phyloP scores from a whole-genome alignment of 257 asterid genomes.

The Nicotiana noctiflora region DNA sequence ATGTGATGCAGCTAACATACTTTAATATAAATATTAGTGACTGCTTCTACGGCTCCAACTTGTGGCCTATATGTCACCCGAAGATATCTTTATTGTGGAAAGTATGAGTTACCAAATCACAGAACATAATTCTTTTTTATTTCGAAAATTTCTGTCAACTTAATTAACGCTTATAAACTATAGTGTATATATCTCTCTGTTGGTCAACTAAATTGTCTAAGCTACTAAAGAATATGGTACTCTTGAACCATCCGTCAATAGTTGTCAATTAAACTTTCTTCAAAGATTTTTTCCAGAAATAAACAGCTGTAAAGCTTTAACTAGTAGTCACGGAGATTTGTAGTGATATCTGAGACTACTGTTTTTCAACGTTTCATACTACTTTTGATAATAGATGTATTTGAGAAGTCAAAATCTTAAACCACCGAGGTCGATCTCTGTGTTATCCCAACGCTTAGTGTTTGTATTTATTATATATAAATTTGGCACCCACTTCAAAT shows the following conservation, averaged over 20 bases:
- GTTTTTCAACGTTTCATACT: slow-evolving; percentile 7
- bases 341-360: background rate
- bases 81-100: too few relatives aligned
- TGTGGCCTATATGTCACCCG: too few relatives aligned
- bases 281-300: background rate
- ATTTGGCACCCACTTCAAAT: background rate
- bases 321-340: background rate
- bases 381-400: background rate
- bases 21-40: too few relatives aligned
- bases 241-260: background rate
- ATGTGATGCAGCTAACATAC: too few relatives aligned
- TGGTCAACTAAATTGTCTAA: too few relatives aligned
- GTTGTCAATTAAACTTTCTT: background rate
- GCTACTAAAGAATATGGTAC: background rate
- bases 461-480: background rate
- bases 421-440: background rate
- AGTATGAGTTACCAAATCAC: background rate
- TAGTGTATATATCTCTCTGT: background rate
- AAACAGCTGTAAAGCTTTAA: background rate
- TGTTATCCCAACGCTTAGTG: background rate
- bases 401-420: background rate
- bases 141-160: background rate
- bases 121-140: background rate
- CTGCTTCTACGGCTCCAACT: rapidly evolving
- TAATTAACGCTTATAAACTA: too few relatives aligned